A percentile compares a stretch with the other conserved stretches of the same genome.
These are phyloP conservation scores for Neurospora sp. DNA, from an alignment of 495 filamentous ascomycete species.

Conservation along the genomic window DNA sequence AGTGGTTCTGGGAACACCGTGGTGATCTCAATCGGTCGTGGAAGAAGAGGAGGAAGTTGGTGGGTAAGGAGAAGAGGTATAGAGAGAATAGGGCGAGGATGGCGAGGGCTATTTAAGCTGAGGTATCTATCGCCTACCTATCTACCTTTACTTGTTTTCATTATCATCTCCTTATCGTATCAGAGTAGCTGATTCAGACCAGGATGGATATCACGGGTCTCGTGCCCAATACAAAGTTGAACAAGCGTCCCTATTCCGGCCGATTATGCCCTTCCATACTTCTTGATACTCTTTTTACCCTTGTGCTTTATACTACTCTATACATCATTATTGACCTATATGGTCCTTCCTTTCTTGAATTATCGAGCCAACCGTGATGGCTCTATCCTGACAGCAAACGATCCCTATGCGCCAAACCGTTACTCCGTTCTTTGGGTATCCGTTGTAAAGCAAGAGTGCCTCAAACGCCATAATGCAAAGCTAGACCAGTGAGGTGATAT, in stretches of 20 bases:
- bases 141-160: not conserved
- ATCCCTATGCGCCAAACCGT: not conserved
- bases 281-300: not conserved
- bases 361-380: not conserved
- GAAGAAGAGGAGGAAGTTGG: constrained; percentile 76
- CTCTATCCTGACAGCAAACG: not conserved
- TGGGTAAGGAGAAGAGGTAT: constrained; percentile 76
- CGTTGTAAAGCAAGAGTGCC: not conserved
- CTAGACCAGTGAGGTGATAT: not conserved
- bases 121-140: not conserved
- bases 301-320: not conserved
- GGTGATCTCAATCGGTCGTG: constrained; percentile 85
- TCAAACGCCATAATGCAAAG: not conserved
- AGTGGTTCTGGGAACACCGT: constrained; percentile 87
- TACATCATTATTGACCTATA: not conserved
- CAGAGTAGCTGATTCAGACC: no score
- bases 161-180: no score
- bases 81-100: constrained; percentile 65
- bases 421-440: not conserved
- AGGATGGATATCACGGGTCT: not conserved
- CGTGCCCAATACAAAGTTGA: not conserved
- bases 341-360: not conserved
- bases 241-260: not conserved
- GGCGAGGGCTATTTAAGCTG: constrained; percentile 28
- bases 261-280: not conserved